phyloP scores from a whole-genome alignment of 371 early-diverging fungal genomes.

The Sporodiniella umbellata region DNA sequence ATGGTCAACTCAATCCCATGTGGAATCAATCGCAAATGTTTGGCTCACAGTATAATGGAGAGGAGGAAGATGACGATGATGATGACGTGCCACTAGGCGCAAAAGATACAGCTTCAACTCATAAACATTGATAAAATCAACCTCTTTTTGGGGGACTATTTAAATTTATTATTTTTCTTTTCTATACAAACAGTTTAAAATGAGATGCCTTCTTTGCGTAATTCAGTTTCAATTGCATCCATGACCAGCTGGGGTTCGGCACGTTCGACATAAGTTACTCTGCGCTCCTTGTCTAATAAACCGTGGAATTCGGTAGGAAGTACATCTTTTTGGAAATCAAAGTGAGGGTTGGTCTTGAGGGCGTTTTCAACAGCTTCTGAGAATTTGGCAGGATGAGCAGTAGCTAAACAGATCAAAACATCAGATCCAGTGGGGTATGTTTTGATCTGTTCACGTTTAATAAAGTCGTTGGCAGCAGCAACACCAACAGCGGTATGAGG shows the following conservation, averaged over 20 bases:
- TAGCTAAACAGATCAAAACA: slow-evolving; percentile 75
- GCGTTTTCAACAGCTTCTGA: slow-evolving; percentile 86
- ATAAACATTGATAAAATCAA: slow-evolving; percentile 7
- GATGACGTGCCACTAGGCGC: slow-evolving; percentile 30
- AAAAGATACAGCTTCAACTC: slow-evolving; percentile 13
- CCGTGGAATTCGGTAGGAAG: slow-evolving; percentile 71
- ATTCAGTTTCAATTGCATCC: slow-evolving; percentile 57
- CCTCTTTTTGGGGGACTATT: too few relatives aligned
- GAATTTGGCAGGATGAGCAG: slow-evolving; percentile 97
- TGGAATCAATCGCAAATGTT: slow-evolving; percentile 26
- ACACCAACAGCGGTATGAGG: slow-evolving; percentile 98
- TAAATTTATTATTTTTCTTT: slow-evolving; percentile 4
- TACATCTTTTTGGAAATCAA: slow-evolving; percentile 64
- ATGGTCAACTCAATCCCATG: slow-evolving; percentile 17
- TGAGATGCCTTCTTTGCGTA: slow-evolving; percentile 42
- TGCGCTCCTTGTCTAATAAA: slow-evolving; percentile 65
- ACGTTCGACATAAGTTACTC: slow-evolving; percentile 55
- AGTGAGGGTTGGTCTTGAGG: slow-evolving; percentile 51
- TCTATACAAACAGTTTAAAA: slow-evolving; percentile 19
- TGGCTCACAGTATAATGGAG: slow-evolving; percentile 8
- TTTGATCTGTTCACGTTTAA: slow-evolving; percentile 22
- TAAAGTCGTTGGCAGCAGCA: slow-evolving; percentile 67
- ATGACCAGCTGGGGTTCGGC: slow-evolving; percentile 60
- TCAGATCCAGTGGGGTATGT: slow-evolving; percentile 33
- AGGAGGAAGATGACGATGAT: slow-evolving; percentile 39